These are phyloP conservation scores for Flaveria brownii DNA, from an alignment of 129 eudicot species.

Conservation along the genomic window DNA sequence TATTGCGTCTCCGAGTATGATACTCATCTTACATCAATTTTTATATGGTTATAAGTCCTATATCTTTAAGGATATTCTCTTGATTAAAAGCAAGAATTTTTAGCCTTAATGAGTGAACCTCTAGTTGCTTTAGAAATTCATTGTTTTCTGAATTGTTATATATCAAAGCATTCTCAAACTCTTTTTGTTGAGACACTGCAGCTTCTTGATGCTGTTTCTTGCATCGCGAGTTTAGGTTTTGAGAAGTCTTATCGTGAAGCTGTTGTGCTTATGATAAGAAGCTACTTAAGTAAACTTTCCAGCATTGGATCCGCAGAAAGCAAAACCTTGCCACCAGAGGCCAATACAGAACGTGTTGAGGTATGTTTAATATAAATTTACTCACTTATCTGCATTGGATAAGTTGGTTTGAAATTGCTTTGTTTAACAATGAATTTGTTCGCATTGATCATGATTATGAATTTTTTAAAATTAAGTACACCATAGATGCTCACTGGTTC, in stretches of 20 bases:
- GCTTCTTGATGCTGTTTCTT: conserved; percentile 99
- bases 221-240: conserved; percentile 98
- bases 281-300: conserved; percentile 85
- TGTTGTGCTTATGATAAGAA: conserved; percentile 87
- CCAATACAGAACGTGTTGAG: conserved; percentile 98
- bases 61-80: neutral
- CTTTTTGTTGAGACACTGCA: conserved; percentile 65
- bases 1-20: conserved; percentile 85
- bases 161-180: conserved; percentile 47
- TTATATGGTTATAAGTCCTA: conserved; percentile 19
- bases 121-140: conserved; percentile 11
- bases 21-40: conserved; percentile 23
- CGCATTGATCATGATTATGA: conserved; percentile 24
- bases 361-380: conserved; percentile 35
- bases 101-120: conserved; percentile 9
- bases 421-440: conserved; percentile 15
- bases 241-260: conserved; percentile 98
- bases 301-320: conserved; percentile 94
- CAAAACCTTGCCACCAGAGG: conserved; percentile 87
- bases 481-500: conserved; percentile 76
- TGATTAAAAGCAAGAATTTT: conserved; percentile 9
- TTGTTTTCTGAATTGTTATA: conserved; percentile 10
- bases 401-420: conserved; percentile 15
- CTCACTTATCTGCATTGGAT: neutral
- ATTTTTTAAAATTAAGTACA: conserved; percentile 15